Conservation (phyloP, 345 rosid species). For the Clausena lansium region DNA sequence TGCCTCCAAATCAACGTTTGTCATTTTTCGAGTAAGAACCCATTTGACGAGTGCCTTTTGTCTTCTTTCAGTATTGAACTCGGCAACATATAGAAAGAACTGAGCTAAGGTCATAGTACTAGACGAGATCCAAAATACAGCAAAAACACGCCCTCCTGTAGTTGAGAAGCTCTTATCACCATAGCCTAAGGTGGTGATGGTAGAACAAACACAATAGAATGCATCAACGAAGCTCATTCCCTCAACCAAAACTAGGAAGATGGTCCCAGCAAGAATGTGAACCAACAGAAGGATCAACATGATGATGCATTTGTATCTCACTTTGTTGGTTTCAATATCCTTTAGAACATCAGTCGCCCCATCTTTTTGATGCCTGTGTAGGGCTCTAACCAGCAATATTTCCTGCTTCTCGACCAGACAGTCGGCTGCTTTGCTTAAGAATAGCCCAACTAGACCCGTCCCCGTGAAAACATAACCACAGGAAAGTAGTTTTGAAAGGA, state of each 20-base stretch:
- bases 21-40: constrained; percentile 64
- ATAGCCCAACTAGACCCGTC: constrained; percentile 62
- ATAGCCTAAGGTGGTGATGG: constrained; percentile 81
- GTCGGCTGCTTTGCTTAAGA: constrained; percentile 72
- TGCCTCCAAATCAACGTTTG: constrained; percentile 69
- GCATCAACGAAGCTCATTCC: constrained; percentile 47
- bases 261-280: constrained; percentile 45
- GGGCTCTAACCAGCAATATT: constrained; percentile 58
- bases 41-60: constrained; percentile 60
- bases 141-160: constrained; percentile 57
- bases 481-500: constrained; percentile 58
- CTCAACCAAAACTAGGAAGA: constrained; percentile 48
- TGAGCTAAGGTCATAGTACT: constrained; percentile 65
- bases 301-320: constrained; percentile 54
- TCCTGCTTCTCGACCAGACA: constrained; percentile 90
- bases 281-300: constrained; percentile 36
- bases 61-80: constrained; percentile 57
- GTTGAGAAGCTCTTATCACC: constrained; percentile 80
- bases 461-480: constrained; percentile 79
- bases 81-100: constrained; percentile 63
- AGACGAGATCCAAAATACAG: constrained; percentile 65
- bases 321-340: constrained; percentile 51
- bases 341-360: constrained; percentile 45
- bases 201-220: constrained; percentile 79
- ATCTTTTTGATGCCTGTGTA: constrained; percentile 39